Conservation (phyloP, 768 basidiomycete species). For the Filobasidium wieringae region DNA sequence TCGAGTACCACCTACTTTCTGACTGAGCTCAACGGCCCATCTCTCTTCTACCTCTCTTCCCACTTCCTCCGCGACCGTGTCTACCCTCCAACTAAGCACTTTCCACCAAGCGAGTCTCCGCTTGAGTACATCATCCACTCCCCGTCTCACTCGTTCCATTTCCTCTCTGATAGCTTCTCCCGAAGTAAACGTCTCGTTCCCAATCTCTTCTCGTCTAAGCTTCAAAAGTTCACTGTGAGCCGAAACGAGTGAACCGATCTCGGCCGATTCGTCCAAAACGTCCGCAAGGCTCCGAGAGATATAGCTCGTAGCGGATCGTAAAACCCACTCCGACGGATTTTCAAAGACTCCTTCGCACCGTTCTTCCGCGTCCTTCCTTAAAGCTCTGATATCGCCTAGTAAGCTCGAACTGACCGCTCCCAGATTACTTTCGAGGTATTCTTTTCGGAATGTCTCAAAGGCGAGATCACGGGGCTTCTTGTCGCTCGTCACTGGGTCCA, state of each 20-base stretch:
- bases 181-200: neutral
- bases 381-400: neutral
- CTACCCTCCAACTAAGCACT: slow-evolving; percentile 15
- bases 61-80: slow-evolving; percentile 26
- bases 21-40: slow-evolving; percentile 23
- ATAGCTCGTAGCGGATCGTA: neutral
- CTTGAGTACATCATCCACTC: slow-evolving; percentile 11
- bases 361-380: neutral
- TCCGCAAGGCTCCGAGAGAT: neutral
- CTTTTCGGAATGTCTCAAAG: slow-evolving; percentile 1
- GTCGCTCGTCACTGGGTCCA: neutral
- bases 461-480: neutral
- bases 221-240: neutral
- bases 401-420: neutral
- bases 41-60: slow-evolving; percentile 10
- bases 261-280: neutral
- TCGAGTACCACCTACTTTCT: slow-evolving; percentile 21
- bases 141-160: slow-evolving; percentile 9
- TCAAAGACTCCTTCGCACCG: neutral
- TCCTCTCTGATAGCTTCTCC: slow-evolving; percentile 21
- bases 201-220: neutral
- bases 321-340: neutral
- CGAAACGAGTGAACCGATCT: neutral
- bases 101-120: slow-evolving; percentile 24
- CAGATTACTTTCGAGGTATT: slow-evolving; percentile 6